phyloP scores from a whole-genome alignment of 805 yeast species.

The Wickerhamiella hasegawae region DNA sequence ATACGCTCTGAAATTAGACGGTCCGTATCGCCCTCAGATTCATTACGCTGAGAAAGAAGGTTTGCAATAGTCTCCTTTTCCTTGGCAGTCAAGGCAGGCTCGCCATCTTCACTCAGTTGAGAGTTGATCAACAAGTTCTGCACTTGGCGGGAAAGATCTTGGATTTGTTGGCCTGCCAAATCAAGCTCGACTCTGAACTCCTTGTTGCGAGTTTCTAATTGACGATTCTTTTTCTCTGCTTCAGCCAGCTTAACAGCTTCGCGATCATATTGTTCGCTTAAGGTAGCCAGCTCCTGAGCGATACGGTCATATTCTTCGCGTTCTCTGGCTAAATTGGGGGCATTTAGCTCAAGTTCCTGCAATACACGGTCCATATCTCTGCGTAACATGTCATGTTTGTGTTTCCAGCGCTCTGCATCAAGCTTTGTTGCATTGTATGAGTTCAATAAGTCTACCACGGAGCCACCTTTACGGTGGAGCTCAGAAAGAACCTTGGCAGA shows the following conservation, averaged over 20 bases:
- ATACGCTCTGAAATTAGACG: slow-evolving; percentile 54
- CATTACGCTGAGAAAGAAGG: slow-evolving; percentile 26
- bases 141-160: slow-evolving; percentile 73
- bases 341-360: slow-evolving; percentile 57
- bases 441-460: slow-evolving; percentile 44
- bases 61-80: slow-evolving; percentile 52
- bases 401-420: slow-evolving; percentile 51
- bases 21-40: slow-evolving; percentile 50
- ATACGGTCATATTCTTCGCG: slow-evolving; percentile 40
- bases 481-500: slow-evolving; percentile 42
- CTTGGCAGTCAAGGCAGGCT: slow-evolving; percentile 42
- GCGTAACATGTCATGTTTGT: slow-evolving; percentile 55
- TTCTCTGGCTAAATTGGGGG: slow-evolving; percentile 59
- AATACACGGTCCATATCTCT: slow-evolving; percentile 56
- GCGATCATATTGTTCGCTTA: slow-evolving; percentile 33
- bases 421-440: slow-evolving; percentile 50
- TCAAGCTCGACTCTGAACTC: slow-evolving; percentile 34
- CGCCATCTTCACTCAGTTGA: slow-evolving; percentile 44
- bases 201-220: slow-evolving; percentile 19
- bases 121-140: slow-evolving; percentile 44
- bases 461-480: slow-evolving; percentile 34
- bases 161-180: slow-evolving; percentile 38
- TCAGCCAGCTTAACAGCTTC: slow-evolving; percentile 25
- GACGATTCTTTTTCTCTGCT: slow-evolving; percentile 20
- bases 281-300: slow-evolving; percentile 38